Evolutionary conservation across 805 yeast genomes (phyloP).

Genomic region (Ogataea naganishii): DNA sequence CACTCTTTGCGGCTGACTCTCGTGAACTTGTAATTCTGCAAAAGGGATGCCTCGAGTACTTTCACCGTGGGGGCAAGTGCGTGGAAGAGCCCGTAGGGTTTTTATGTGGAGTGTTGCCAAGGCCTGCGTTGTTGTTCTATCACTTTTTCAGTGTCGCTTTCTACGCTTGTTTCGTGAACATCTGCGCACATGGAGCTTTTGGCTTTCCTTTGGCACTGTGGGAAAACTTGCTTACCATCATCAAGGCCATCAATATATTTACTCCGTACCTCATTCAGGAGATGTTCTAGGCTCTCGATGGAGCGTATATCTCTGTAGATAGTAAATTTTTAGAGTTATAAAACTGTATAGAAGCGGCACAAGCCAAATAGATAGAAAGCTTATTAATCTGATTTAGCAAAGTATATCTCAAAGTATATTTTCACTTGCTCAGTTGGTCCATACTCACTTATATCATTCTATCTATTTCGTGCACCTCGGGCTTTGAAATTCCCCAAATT

Average conservation of each 20-base stretch:
- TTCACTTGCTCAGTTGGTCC: no score
- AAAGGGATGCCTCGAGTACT: constrained; percentile 82
- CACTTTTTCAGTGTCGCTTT: constrained; percentile 91
- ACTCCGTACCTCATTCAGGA: constrained; percentile 56
- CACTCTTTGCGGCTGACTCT: constrained; percentile 82
- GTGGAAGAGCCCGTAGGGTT: constrained; percentile 73
- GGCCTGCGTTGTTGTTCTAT: constrained; percentile 64
- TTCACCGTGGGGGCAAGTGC: constrained; percentile 76
- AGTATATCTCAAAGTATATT: no score
- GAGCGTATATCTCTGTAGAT: no score
- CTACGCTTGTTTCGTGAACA: constrained; percentile 67
- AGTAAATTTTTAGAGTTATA: no score
- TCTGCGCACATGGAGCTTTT: constrained; percentile 50
- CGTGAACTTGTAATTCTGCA: constrained; percentile 61
- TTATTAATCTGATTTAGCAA: no score
- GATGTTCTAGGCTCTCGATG: no score
- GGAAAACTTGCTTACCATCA: constrained; percentile 59
- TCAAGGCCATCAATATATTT: constrained; percentile 71
- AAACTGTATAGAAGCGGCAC: no score
- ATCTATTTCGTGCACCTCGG: no score
- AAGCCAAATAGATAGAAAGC: no score
- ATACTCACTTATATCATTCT: no score
- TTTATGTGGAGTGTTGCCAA: constrained; percentile 72
- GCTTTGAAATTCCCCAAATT: no score
- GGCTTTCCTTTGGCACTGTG: constrained; percentile 64